Base-by-base conservation (phyloP, 2,329 filamentous ascomycete species). In the Lizonia empirigonia region DNA sequence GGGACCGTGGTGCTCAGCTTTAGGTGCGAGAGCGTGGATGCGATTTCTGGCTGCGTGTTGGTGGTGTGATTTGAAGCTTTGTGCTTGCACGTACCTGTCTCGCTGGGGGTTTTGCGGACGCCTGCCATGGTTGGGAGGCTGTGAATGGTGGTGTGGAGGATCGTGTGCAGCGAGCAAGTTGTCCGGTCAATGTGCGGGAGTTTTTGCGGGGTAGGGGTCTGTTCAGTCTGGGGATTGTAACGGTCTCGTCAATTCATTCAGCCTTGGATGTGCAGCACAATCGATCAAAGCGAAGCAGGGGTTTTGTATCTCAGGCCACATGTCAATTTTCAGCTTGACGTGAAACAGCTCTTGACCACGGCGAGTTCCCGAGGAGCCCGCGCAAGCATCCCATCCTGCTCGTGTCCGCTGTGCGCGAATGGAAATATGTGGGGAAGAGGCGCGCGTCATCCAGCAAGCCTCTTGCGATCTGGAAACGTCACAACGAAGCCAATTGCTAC, bases 1-100 rank as follows among this genome's bases (percentile, higher is more conserved):
- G 65, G 74, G 24, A 58, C 44, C 49, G 61, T 69, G 46, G 70
- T 65, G 41, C 62, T 66, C 57, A 75, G 62, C 39, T 72, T 58
- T 46, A 75, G 71, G 47, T 68, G 63, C 2, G 65, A 62, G 60
- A 75, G 72, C 13, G 72, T 71, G 35, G 58, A 52, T 50, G 64
- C 68, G 54, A 74, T 69, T 60, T 75, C 72, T 74, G 50, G 8
- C 40, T 13, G 4, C 23, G 16, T 30, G 33, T 52, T 44, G 48
- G 56, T 48, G 13, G 34, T 29, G 40, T 23, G n/a, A 15, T 56
- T 68, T 73, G 45, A 13, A 37, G 23, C 3, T n/a, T 16, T 13
- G 3, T 15, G 27, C 13, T 6, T 7, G 27, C 13, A 12, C 15
- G 20, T 55, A 58, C 59, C 59, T 38, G 55, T 53, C 37, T 62